phyloP scores from a whole-genome alignment of 2,329 filamentous ascomycete species.

The Herpomyces periplanetae region DNA sequence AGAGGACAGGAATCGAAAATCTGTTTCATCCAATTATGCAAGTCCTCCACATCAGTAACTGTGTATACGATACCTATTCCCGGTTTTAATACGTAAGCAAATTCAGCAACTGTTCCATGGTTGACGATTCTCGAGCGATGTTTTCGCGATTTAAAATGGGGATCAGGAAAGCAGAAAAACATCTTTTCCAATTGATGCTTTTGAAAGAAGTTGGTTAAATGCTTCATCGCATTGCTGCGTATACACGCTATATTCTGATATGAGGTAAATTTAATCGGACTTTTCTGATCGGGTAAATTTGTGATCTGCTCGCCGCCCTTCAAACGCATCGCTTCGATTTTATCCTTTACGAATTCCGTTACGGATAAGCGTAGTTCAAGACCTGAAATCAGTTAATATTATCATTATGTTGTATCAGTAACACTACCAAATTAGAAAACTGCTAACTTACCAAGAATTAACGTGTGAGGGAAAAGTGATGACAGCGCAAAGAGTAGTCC shows the following conservation, averaged over 20 bases:
- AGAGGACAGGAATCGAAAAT: conserved; percentile 39
- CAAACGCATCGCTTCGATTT: conserved; percentile 36
- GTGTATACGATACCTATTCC: conserved; percentile 75
- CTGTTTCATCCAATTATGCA: conserved; percentile 69
- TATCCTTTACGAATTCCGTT: conserved; percentile 55
- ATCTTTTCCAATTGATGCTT: conserved; percentile 48
- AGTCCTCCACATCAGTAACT: conserved; percentile 79
- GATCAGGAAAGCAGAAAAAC: conserved; percentile 93
- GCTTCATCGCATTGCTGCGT: conserved; percentile 91
- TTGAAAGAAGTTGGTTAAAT: conserved; percentile 82
- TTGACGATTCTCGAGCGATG: conserved; percentile 89
- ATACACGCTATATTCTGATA: conserved; percentile 70
- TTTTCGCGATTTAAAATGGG: conserved; percentile 86
- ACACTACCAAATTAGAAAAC: background rate
- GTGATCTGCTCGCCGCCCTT: conserved; percentile 14
- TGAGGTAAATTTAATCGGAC: conserved; percentile 6
- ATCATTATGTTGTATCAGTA: background rate
- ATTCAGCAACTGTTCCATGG: conserved; percentile 54
- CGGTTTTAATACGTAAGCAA: conserved; percentile 46
- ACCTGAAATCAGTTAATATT: conserved; percentile 12
- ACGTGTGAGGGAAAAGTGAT: conserved; percentile 34
- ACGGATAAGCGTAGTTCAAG: conserved; percentile 78
- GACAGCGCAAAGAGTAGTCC: conserved; percentile 55
- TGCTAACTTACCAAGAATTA: conserved; percentile 27
- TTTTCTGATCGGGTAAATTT: conserved; percentile 2